These are phyloP conservation scores for Lignosus rhinocerotis DNA, from an alignment of 1,284 basidiomycete genomes.

Conservation along the genomic window DNA sequence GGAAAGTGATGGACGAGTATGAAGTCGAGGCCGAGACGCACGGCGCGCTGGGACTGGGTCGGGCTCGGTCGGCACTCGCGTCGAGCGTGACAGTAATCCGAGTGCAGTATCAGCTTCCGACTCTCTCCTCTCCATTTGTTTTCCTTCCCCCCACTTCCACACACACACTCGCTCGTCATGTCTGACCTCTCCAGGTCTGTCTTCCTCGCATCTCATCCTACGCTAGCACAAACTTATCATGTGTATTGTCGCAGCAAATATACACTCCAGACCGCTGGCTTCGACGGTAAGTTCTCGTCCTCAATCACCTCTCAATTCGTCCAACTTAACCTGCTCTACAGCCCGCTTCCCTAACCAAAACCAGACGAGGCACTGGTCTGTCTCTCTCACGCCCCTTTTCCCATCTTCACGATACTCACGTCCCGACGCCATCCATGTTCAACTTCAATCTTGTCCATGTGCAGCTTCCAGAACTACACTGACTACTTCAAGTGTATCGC, in stretches of 20 bases:
- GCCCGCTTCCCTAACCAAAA: constrained; percentile 96
- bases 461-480: constrained; percentile 92
- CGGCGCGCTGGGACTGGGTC: constrained; percentile 14
- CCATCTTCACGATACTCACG: neutral
- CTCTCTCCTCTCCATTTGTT: constrained; percentile 5
- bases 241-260: constrained; percentile 60
- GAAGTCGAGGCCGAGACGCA: neutral
- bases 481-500: constrained; percentile 98
- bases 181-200: constrained; percentile 64
- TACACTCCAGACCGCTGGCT: constrained; percentile 82
- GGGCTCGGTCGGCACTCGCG: constrained; percentile 17
- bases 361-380: constrained; percentile 92
- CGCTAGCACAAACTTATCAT: constrained; percentile 10
- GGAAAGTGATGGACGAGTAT: neutral
- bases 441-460: constrained; percentile 2
- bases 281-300: constrained; percentile 63
- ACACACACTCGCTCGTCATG: constrained; percentile 45
- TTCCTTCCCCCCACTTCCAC: constrained; percentile 8
- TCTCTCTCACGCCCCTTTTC: constrained; percentile 6
- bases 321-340: constrained; percentile 28
- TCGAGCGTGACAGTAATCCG: constrained; percentile 7
- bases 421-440: neutral
- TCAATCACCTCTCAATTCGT: neutral
- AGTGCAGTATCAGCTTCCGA: constrained; percentile 24
- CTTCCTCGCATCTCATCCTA: neutral